Base-by-base conservation (phyloP, 1,139 yeast species). In the Pneumocystis jirovecii region DNA sequence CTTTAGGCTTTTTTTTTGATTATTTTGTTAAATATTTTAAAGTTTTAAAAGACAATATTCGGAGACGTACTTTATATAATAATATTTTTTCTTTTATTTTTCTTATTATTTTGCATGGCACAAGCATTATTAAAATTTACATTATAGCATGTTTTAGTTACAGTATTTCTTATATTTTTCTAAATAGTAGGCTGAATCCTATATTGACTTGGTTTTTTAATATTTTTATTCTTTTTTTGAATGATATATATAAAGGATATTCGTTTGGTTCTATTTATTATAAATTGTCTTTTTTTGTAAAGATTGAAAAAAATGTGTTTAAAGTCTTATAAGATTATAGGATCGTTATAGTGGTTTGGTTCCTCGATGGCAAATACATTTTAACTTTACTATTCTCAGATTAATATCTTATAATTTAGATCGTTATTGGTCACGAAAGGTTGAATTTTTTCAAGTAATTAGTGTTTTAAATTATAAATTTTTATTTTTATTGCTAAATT, bases 321-420 rank as follows among this genome's bases (percentile, higher is more conserved):
- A 8, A 19, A 40, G 15, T 50, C 31, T 29, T 34, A 50, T n/a
- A 15, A 19, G 12, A 17, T 29, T 34, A 29, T 63, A 73, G 66
- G 72, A 70, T 39, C 62, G 65, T n/a, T 72, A 71, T 63, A 71
- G 76, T 4, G 97, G 98, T 0, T 80, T 91, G 35, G 85, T 93
- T 70, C 80, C 84, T 25, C 80, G 97, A 70, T 95, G 99, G 99
- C 97, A 93, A 73, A 97, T 95, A 8, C 89, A 88, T 71, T 95
- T 85, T 80, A 95, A 93, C 75, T 89, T 95, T 75, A 86, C 96
- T 0, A 78, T 93, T 69, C 80, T 95, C 65, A 81, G 97, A 70
- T 83, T 90, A 82, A 76, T 95, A 63, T 88, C 96, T 66, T 93
- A 81, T 75, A 88, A 88, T 70, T 74, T 88, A 69, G 99, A 95